phyloP scores from a whole-genome alignment of 768 basidiomycete genomes.

The Agaricus bisporus region DNA sequence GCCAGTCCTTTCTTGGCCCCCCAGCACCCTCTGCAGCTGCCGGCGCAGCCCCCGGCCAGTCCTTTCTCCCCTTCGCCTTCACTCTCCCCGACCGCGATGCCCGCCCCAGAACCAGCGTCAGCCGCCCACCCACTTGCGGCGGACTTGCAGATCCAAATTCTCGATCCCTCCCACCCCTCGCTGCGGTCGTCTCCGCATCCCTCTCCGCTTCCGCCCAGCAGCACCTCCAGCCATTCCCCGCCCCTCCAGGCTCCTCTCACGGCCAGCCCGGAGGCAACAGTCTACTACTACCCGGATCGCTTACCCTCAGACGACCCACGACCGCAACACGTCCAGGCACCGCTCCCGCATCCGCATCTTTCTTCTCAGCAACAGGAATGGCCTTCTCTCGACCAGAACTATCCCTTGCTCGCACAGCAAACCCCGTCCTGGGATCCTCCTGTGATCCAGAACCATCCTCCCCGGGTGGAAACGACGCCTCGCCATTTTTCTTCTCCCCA shows the following conservation, averaged over 20 bases:
- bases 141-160: constrained; percentile 28
- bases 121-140: constrained; percentile 50
- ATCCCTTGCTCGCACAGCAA: constrained; percentile 14
- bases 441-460: constrained; percentile 18
- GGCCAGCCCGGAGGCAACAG: constrained; percentile 35
- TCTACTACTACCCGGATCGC: constrained; percentile 52
- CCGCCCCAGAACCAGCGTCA: constrained; percentile 25
- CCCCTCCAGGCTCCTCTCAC: constrained; percentile 15
- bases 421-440: constrained; percentile 9
- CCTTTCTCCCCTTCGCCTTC: constrained; percentile 59
- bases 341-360: constrained; percentile 63
- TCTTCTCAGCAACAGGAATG: constrained; percentile 52
- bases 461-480: constrained; percentile 35
- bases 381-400: constrained; percentile 31
- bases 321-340: constrained; percentile 64
- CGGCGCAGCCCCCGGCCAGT: constrained; percentile 44
- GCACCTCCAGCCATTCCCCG: constrained; percentile 28
- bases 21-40: constrained; percentile 21
- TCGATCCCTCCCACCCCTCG: constrained; percentile 63
- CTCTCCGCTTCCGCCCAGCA: constrained; percentile 41
- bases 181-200: constrained; percentile 71
- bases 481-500: constrained; percentile 67
- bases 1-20: constrained; percentile 71
- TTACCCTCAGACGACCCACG: constrained; percentile 49
- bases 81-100: constrained; percentile 15